phyloP scores from a whole-genome alignment of 148 eudicot genomes.

The Euryodendron excelsum region DNA sequence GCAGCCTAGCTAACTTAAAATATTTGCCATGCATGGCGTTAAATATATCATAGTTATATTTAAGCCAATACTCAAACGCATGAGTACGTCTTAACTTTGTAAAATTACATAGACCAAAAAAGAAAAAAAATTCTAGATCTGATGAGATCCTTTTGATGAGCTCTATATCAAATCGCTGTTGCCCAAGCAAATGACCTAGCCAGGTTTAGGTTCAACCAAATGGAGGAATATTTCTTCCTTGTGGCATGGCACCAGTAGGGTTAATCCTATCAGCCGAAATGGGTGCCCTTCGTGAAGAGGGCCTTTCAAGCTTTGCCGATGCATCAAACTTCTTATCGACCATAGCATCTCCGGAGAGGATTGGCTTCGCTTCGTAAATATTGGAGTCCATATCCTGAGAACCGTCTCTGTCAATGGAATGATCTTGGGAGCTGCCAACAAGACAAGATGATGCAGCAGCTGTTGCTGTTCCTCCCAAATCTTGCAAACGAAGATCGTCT shows the following conservation, averaged over 20 bases:
- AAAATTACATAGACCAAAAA: too few relatives aligned
- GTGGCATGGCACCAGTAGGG: neutral
- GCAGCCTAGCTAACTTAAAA: neutral
- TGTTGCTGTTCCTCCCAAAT: constrained; percentile 29
- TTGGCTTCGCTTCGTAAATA: constrained; percentile 19
- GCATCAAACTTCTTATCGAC: constrained; percentile 18
- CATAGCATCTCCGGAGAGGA: constrained; percentile 11
- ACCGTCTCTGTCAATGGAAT: neutral
- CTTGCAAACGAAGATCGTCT: constrained; percentile 58
- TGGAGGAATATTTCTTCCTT: constrained; percentile 18
- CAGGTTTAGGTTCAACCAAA: constrained; percentile 20
- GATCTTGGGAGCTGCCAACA: too few relatives aligned
- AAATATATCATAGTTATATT: neutral
- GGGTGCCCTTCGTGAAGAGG: constrained; percentile 24
- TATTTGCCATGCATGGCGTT: constrained; percentile 7
- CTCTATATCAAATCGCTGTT: neutral
- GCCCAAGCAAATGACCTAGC: neutral
- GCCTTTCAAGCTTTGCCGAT: constrained; percentile 25
- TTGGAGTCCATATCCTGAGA: constrained; percentile 15
- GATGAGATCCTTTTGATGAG: neutral
- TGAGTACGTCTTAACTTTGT: neutral
- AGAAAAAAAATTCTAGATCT: neutral
- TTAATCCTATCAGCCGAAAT: neutral
- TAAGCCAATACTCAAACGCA: too few relatives aligned
- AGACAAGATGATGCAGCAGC: neutral